Base-by-base conservation (phyloP, 75 land plant genomes). In the Picea sitchensis region DNA sequence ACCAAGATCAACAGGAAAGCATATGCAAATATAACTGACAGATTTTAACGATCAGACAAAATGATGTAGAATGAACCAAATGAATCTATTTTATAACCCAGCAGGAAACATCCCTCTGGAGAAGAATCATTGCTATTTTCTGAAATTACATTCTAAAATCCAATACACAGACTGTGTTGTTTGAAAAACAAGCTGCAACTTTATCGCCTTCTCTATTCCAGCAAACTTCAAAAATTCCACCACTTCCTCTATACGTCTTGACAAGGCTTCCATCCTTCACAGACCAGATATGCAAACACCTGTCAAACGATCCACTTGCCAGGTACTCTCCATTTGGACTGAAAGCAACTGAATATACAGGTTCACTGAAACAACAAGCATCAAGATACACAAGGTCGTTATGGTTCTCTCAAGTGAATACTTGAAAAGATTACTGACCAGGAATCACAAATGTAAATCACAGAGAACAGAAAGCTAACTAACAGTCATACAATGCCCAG, bases 171-270 rank as follows among this genome's bases (percentile, higher is more conserved):
- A 94, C 92, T 21, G 87, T 90, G 83, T 90, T 92, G 83, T 92
- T 92, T 47, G 93, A 89, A 71, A 89, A 96, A 82, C 98, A 92
- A 36, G 93, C 98, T 23, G 99, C 99, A 44, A 96, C 94, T 83
- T 91, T 96, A 78, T 96, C 91, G 77, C 99, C 99, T 82, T 94
- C 95, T 73, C 84, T 93, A 82, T 96, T 96, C 99, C 97, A 94
- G 71, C 98, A 94, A 20, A 96, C 99, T 80, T 94, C 98, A 88
- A 94, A 94, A 41, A 94, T 94, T 72, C 98, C 98, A 18, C 98
- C 98, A 75, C 89, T 86, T 23, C 99, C 99, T n/a, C 82, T 84
- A 84, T 90, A 94, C 12, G 99, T 96, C 79, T 87, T 88, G 61
- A 96, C 87, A 44, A 96, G 81, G 86, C 91, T 94, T 20, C 95